Evolutionary conservation across 1,139 yeast genomes (phyloP).

Genomic region (Candida neerlandica): DNA sequence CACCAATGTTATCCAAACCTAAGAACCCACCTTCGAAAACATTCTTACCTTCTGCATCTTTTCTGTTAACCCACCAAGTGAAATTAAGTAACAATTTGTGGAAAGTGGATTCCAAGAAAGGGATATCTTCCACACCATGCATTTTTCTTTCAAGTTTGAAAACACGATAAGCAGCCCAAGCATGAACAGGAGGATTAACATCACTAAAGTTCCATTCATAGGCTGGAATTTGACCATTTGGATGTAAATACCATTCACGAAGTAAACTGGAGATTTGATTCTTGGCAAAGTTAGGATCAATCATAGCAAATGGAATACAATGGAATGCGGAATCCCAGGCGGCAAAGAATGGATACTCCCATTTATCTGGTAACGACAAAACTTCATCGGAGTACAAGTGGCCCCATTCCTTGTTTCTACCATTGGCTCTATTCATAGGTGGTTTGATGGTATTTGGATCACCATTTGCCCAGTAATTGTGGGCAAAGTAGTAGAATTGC

Average conservation of each 20-base stretch:
- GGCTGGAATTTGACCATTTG: conserved; percentile 98
- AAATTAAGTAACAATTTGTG: conserved; percentile 88
- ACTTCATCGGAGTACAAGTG: conserved; percentile 89
- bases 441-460: conserved; percentile 81
- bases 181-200: conserved; percentile 97
- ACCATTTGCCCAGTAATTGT: conserved; percentile 86
- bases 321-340: conserved; percentile 99
- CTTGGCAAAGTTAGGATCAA: conserved; percentile 93
- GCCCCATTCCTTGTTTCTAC: conserved; percentile 87
- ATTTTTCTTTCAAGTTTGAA: conserved; percentile 87
- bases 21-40: conserved; percentile 95
- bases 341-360: conserved; percentile 97
- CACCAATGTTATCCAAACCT: conserved; percentile 92
- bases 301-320: conserved; percentile 91
- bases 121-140: conserved; percentile 81
- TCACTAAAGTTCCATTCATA: conserved; percentile 97
- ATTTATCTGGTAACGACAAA: conserved; percentile 89
- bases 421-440: conserved; percentile 76
- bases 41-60: conserved; percentile 85
- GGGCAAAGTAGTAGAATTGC: conserved; percentile 88
- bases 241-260: conserved; percentile 98
- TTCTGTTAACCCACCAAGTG: conserved; percentile 98
- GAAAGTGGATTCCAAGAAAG: conserved; percentile 87
- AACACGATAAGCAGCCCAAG: conserved; percentile 93
- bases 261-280: conserved; percentile 84